Evolutionary conservation across 2,329 filamentous ascomycete species (phyloP), one percentile per base, ranked within the genome.

Genomic region (Aureobasidium zeae): DNA sequence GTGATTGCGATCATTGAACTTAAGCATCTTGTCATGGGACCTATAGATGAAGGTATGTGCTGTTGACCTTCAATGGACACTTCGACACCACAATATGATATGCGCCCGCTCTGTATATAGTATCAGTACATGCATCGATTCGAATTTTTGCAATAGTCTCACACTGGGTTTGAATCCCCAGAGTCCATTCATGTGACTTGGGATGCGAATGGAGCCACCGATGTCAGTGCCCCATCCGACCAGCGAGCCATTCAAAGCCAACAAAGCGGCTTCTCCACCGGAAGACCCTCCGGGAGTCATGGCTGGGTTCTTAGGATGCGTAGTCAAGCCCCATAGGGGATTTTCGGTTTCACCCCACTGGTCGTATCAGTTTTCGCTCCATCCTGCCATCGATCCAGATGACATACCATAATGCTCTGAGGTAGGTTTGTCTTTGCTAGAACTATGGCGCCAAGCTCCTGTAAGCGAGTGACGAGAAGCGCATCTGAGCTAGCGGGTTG

Each of bases 61-160:
- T 79, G 74, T 52, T 81, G 77, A 2, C 77, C 76, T 29, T 79
- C 75, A 0, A 73, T 79, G 0, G 76, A 78, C 0, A 80, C 76
- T 0, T 73, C 66, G 0, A 77, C 73, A 0, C 74, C 76, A 10
- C 66, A 54, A 38, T 80, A 81, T 0, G 77, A 74, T 1, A 79
- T 54, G 5, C 77, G 67, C 2, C 66, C 64, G 49, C 71, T 78
- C 33, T 36, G 32, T 10, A n/a, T n/a, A n/a, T n/a, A n/a, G n/a
- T n/a, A n/a, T n/a, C n/a, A n/a, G n/a, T n/a, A n/a, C n/a, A n/a
- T n/a, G n/a, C 74, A 78, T 22, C 0, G 4, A 13, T 19, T 4
- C 5, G 5, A 7, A 21, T n/a, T 2, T 11, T 3, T 22, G 12
- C 30, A n/a, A 42, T 20, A 12, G 25, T n/a, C 24, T 52, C 47